Evolutionary conservation across 208 protist genomes (phyloP).

Genomic region (Blechomonas ayalai): DNA sequence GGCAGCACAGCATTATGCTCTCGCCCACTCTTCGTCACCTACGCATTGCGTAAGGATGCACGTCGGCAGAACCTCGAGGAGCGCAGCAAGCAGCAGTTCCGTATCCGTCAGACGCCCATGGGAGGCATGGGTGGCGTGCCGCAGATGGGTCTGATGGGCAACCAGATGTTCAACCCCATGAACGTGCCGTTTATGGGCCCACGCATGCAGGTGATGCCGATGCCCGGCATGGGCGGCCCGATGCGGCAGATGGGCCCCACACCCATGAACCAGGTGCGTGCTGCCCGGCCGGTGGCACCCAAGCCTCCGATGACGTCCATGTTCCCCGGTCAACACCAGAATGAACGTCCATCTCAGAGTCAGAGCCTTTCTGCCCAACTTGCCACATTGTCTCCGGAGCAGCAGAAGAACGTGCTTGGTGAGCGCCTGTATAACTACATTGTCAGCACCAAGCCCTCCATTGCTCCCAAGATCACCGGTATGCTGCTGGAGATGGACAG

Average conservation of each 20-base stretch:
- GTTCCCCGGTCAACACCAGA: slow-evolving; percentile 45
- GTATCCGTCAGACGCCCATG: slow-evolving; percentile 63
- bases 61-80: slow-evolving; percentile 92
- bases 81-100: slow-evolving; percentile 68
- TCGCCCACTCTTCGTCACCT: slow-evolving; percentile 97
- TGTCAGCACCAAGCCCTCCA: slow-evolving; percentile 67
- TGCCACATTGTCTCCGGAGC: slow-evolving; percentile 57
- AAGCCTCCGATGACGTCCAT: slow-evolving; percentile 61
- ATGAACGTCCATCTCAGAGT: slow-evolving; percentile 21
- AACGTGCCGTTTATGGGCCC: slow-evolving; percentile 73
- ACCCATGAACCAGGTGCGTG: slow-evolving; percentile 17
- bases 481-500: slow-evolving; percentile 99
- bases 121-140: slow-evolving; percentile 44
- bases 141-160: slow-evolving; percentile 43
- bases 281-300: slow-evolving; percentile 18
- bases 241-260: slow-evolving; percentile 75
- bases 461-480: slow-evolving; percentile 98
- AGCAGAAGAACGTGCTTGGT: slow-evolving; percentile 95
- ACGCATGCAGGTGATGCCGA: slow-evolving; percentile 72
- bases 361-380: slow-evolving; percentile 70
- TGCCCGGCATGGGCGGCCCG: slow-evolving; percentile 23
- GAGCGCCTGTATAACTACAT: slow-evolving; percentile 96
- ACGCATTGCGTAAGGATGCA: slow-evolving; percentile 96
- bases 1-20: slow-evolving; percentile 91
- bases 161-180: slow-evolving; percentile 54